Evolutionary conservation across 176 grass and related monocot species (phyloP), one percentile per base, ranked within the genome.

Genomic region (Carex pumila): DNA sequence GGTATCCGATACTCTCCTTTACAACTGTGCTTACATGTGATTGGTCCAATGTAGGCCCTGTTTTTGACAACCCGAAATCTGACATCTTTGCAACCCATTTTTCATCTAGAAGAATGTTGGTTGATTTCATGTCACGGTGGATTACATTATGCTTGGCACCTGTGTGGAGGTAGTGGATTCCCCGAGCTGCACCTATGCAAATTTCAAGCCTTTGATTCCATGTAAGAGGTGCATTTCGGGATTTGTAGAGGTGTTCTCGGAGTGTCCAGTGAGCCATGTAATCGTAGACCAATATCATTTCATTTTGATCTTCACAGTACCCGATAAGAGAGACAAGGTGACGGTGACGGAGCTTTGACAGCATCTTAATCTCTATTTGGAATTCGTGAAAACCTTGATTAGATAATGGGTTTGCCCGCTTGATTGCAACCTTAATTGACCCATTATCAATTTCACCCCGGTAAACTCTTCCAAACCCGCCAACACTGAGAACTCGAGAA

Each of bases 381-480:
- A 95, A 95, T 76, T 95, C 90, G 7, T 89, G 86, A 10, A 90
- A 31, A 2, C 93, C 93, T 82, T 95, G 93, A 55, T 87, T 50
- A 0, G 93, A 92, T 81, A 84, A 61, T 3, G 93, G 88, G 32
- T 92, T 95, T 18, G 84, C 79, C 22, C 94, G 91, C 68, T 96
- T 97, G 54, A 97, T 91, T 4, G 91, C 94, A 17, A 97, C 89
- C 77, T 91, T 93, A 1, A 39, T 88, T 31, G 68, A 81, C 1
- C 91, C 89, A 14, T 62, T 79, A 19, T 91, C 94, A 21, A 93
- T 62, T 57, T 88, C 86, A 3, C 94, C 91, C 2, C 36, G 84
- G 43, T 93, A 97, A n/a, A 97, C 94, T 61, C 93, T 88, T 21
- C 94, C 94, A 43, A 97, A 97, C 1, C 94, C 94, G 2, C 94